These are phyloP conservation scores for Datura wrightii DNA, from an alignment of 257 asterid species.

Conservation along the genomic window DNA sequence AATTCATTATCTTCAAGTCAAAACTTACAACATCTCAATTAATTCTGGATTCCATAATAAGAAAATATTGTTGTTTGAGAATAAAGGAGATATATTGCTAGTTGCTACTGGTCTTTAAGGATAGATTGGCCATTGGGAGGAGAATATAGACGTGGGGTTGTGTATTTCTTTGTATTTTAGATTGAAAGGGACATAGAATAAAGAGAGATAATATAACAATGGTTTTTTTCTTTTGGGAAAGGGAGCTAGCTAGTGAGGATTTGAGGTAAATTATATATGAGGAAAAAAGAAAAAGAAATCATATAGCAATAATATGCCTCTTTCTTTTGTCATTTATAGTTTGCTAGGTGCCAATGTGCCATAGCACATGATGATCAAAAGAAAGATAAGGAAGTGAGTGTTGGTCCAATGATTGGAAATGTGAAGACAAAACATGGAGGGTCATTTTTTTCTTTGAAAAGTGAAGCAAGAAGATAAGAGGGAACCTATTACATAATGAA, in stretches of 20 bases:
- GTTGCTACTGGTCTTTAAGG: not conserved
- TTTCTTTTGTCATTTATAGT: not conserved
- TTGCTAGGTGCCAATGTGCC: not conserved
- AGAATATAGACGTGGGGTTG: not conserved
- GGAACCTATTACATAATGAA: not conserved
- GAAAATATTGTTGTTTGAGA: not conserved
- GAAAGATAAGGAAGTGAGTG: not conserved
- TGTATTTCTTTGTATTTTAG: not conserved
- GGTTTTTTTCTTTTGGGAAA: not conserved
- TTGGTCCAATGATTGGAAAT: not conserved
- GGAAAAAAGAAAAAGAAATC: not conserved
- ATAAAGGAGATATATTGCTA: not conserved
- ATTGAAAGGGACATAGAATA: conserved; percentile 11
- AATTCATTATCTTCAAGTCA: not conserved
- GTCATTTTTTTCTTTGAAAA: not conserved
- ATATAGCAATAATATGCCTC: not conserved
- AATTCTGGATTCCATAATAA: not conserved
- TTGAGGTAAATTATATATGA: conserved; percentile 1
- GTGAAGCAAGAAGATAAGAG: conserved; percentile 18
- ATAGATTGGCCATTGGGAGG: not conserved
- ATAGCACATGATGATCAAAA: not conserved
- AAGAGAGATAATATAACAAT: not conserved
- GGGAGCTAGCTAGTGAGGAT: not conserved
- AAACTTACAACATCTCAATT: not conserved
- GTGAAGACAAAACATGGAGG: not conserved